Evolutionary conservation across 805 yeast genomes (phyloP).

Genomic region (Wickerhamomyces rabaulensis): DNA sequence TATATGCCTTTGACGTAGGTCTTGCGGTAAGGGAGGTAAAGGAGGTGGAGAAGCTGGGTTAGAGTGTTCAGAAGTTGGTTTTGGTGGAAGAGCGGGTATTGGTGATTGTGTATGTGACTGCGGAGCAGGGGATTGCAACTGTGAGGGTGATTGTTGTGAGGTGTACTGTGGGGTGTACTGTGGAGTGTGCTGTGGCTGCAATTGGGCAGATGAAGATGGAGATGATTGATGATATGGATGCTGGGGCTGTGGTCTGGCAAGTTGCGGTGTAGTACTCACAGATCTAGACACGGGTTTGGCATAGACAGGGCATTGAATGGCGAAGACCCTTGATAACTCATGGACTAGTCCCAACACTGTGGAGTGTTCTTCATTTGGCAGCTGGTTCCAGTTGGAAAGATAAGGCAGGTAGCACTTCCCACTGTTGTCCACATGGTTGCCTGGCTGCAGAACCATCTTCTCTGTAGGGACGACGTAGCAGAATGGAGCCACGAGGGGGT

Average conservation of each 20-base stretch:
- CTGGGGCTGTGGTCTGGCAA: constrained; percentile 4
- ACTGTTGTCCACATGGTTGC: constrained; percentile 61
- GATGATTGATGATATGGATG: not conserved
- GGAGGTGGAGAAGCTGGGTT: constrained; percentile 25
- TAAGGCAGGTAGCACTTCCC: constrained; percentile 72
- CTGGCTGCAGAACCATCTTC: constrained; percentile 45
- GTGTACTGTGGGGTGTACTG: not conserved
- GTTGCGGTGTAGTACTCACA: constrained; percentile 7
- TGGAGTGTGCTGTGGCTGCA: not conserved
- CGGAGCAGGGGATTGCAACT: not conserved
- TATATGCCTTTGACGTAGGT: constrained; percentile 1
- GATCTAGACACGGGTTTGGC: constrained; percentile 25
- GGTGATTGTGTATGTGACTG: constrained; percentile 6
- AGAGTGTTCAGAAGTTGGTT: constrained; percentile 6
- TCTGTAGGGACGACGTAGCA: constrained; percentile 56
- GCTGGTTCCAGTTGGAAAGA: constrained; percentile 50
- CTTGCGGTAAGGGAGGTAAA: constrained; percentile 35
- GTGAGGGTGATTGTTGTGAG: not conserved
- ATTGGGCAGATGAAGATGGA: not conserved
- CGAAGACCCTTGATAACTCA: constrained; percentile 31
- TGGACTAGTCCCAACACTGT: constrained; percentile 22
- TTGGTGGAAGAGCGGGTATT: constrained; percentile 32
- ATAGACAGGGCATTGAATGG: constrained; percentile 41
- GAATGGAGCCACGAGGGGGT: constrained; percentile 67
- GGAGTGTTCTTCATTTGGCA: constrained; percentile 24